These are phyloP conservation scores for Ascochyta rabiei DNA, from an alignment of 2,329 filamentous ascomycete genomes.

Conservation along the genomic window DNA sequence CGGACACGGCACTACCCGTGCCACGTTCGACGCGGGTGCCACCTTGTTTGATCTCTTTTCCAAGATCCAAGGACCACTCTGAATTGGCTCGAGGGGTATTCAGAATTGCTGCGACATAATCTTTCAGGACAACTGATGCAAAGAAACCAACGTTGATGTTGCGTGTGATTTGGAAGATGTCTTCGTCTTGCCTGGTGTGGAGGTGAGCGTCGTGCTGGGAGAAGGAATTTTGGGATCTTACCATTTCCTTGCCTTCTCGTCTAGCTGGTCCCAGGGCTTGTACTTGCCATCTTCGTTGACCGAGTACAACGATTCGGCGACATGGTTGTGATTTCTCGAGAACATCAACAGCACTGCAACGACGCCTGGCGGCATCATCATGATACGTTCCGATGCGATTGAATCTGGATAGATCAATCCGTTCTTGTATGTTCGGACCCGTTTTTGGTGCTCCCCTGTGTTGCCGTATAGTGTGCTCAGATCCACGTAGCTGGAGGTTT, in stretches of 20 bases:
- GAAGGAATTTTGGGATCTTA: slow-evolving; percentile 30
- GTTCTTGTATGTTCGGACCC: slow-evolving; percentile 67
- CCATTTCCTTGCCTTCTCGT: slow-evolving; percentile 44
- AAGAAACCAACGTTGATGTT: slow-evolving; percentile 59
- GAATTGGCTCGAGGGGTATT: slow-evolving; percentile 74
- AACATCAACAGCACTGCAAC: slow-evolving; percentile 70
- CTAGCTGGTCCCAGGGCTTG: slow-evolving; percentile 71
- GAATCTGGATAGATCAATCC: slow-evolving; percentile 72
- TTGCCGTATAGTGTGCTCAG: slow-evolving; percentile 73
- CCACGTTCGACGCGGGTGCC: slow-evolving; percentile 67
- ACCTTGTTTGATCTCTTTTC: slow-evolving; percentile 60
- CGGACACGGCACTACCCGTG: slow-evolving; percentile 80
- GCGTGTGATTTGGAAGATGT: slow-evolving; percentile 62
- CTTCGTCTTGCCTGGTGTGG: slow-evolving; percentile 30
- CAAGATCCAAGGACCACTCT: slow-evolving; percentile 80
- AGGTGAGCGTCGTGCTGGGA: slow-evolving; percentile 43
- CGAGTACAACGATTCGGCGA: slow-evolving; percentile 74
- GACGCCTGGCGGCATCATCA: slow-evolving; percentile 72
- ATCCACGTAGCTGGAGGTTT: slow-evolving; percentile 76
- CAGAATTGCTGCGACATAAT: slow-evolving; percentile 80
- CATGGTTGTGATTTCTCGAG: slow-evolving; percentile 79
- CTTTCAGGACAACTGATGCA: slow-evolving; percentile 70
- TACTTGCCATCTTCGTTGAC: slow-evolving; percentile 84
- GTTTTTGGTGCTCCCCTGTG: slow-evolving; percentile 67
- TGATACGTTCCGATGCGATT: slow-evolving; percentile 68